Evolutionary conservation across 2,329 filamentous ascomycete species (phyloP).

Genomic region (Fusarium floridanum): DNA sequence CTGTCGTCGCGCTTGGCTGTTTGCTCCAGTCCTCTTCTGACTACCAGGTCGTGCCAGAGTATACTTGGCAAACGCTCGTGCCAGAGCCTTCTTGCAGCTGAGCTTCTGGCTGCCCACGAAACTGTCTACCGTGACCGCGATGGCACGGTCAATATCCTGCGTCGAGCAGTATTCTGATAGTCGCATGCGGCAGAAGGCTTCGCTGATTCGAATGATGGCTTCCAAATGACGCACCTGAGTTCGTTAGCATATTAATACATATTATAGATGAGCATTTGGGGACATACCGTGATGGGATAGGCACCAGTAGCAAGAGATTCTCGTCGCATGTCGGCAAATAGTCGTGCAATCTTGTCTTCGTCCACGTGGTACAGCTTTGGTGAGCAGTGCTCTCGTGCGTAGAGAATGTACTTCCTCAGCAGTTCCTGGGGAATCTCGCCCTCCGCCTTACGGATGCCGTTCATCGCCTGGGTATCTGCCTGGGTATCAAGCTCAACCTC

Average conservation of each 20-base stretch:
- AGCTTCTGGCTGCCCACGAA: constrained; percentile 98
- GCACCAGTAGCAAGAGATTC: constrained; percentile 94
- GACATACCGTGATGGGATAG: constrained; percentile 94
- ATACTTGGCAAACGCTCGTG: constrained; percentile 96
- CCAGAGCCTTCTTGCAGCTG: constrained; percentile 95
- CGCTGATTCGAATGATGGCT: constrained; percentile 95
- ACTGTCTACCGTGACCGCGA: constrained; percentile 94
- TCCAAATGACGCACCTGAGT: constrained; percentile 94
- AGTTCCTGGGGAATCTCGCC: constrained; percentile 91
- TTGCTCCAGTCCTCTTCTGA: constrained; percentile 40
- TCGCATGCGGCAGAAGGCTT: constrained; percentile 97
- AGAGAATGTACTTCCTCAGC: constrained; percentile 95
- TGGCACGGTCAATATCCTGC: constrained; percentile 94
- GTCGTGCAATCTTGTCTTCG: constrained; percentile 92
- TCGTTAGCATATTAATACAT: constrained; percentile 24
- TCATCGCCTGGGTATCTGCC: constrained; percentile 52
- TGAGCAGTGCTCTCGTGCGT: constrained; percentile 87
- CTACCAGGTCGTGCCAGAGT: constrained; percentile 68
- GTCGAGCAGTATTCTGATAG: constrained; percentile 94
- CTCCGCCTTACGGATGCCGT: constrained; percentile 50
- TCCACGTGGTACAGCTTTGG: constrained; percentile 98
- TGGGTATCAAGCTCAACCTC: constrained; percentile 71
- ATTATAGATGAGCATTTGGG: background rate
- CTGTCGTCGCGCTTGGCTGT: constrained; percentile 46
- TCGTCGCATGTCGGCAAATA: constrained; percentile 96